Conservation (phyloP, 78 protist genomes). For the Thecamonas trahens region DNA sequence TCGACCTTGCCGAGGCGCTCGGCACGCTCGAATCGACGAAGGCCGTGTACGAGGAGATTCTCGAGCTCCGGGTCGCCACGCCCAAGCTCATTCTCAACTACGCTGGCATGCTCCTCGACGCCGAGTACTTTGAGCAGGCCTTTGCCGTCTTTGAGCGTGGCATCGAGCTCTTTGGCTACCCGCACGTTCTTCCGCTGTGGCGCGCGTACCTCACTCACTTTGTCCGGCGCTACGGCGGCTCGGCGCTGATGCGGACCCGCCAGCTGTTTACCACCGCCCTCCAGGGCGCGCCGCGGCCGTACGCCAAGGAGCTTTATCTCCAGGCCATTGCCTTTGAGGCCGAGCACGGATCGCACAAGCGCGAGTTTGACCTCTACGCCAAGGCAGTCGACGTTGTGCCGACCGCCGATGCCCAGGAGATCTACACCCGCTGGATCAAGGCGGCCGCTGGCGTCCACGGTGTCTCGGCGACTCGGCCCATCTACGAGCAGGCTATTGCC, state of each 20-base stretch:
- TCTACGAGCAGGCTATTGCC: constrained; percentile 84
- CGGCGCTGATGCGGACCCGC: constrained; percentile 88
- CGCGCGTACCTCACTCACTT: constrained; percentile 80
- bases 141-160: constrained; percentile 82
- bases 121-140: constrained; percentile 79
- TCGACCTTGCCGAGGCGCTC: constrained; percentile 89
- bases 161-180: constrained; percentile 75
- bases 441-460: constrained; percentile 77
- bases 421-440: constrained; percentile 74
- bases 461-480: constrained; percentile 81
- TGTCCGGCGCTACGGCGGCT: constrained; percentile 76
- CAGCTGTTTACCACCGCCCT: constrained; percentile 92
- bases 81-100: constrained; percentile 88
- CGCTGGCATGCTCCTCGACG: constrained; percentile 78
- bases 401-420: constrained; percentile 9
- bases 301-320: constrained; percentile 42
- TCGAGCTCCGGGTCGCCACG: constrained; percentile 77
- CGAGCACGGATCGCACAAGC: constrained; percentile 80
- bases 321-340: constrained; percentile 76
- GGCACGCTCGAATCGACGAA: constrained; percentile 59
- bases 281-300: constrained; percentile 52
- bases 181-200: constrained; percentile 82
- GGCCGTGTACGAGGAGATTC: constrained; percentile 61
- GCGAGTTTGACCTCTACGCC: constrained; percentile 86
- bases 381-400: constrained; percentile 54